Evolutionary conservation across 257 asterid species (phyloP).

Genomic region (Anisodus acutangulus): DNA sequence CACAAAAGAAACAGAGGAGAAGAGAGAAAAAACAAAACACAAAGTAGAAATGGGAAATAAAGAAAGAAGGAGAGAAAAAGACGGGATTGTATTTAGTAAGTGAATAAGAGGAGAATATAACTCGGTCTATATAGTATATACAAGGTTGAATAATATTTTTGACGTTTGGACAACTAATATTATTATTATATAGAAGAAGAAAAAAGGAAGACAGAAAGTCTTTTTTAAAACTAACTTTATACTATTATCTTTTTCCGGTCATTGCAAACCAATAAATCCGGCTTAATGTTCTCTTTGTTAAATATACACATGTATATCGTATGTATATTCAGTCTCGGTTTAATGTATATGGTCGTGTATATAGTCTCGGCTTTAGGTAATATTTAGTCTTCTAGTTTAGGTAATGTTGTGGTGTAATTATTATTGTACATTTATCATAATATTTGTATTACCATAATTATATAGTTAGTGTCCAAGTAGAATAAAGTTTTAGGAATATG

Average conservation of each 20-base stretch:
- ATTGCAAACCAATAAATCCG: slow-evolving; percentile 48
- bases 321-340: too few species aligned
- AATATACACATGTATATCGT: too few species aligned
- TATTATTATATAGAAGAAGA: background rate
- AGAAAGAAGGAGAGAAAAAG: slow-evolving; percentile 56
- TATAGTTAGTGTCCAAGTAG: too few species aligned
- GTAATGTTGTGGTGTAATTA: too few species aligned
- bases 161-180: slow-evolving; percentile 68
- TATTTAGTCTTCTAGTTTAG: too few species aligned
- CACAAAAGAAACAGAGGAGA: slow-evolving; percentile 36
- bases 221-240: background rate
- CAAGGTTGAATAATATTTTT: slow-evolving; percentile 42
- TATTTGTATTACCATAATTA: too few species aligned
- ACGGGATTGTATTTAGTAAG: slow-evolving; percentile 59
- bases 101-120: slow-evolving; percentile 28
- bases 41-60: slow-evolving; percentile 28
- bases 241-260: slow-evolving; percentile 35
- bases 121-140: slow-evolving; percentile 43
- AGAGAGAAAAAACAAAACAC: slow-evolving; percentile 21
- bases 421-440: too few species aligned
- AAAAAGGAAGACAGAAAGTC: slow-evolving; percentile 42
- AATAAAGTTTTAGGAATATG: too few species aligned
- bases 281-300: slow-evolving; percentile 37
- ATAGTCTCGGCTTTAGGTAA: too few species aligned
- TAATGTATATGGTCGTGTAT: too few species aligned